These are phyloP conservation scores for Colletotrichum coccodes DNA, from an alignment of 2,329 filamentous ascomycete species.

Conservation along the genomic window DNA sequence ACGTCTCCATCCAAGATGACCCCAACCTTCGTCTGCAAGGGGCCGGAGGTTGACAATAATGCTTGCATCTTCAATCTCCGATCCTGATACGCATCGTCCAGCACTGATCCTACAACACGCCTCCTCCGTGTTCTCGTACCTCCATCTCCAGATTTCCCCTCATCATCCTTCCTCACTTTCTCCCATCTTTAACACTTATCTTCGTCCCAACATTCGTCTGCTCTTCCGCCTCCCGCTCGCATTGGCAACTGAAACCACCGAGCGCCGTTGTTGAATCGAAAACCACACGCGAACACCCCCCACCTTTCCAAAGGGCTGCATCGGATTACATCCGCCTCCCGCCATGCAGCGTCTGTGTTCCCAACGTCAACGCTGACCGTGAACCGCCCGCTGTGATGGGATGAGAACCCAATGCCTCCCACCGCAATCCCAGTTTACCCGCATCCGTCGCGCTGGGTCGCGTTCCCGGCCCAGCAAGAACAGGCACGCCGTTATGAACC, in stretches of 20 bases:
- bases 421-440: neutral
- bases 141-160: neutral
- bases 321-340: neutral
- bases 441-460: neutral
- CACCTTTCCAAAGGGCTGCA: neutral
- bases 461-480: neutral
- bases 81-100: neutral
- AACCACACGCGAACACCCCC: neutral
- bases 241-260: conserved; percentile 6
- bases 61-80: neutral
- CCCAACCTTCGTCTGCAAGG: neutral
- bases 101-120: neutral
- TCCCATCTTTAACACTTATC: neutral
- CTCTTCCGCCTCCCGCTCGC: neutral
- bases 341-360: neutral
- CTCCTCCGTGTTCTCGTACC: neutral
- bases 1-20: neutral
- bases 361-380: neutral
- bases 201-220: conserved; percentile 7
- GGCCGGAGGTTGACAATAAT: neutral
- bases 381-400: neutral
- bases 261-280: conserved; percentile 14
- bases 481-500: neutral
- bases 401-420: neutral
- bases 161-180: neutral